Percentiles rank a stretch among this genome's conserved stretches.
These are phyloP conservation scores for Colletotrichum trifolii DNA, from an alignment of 2,329 filamentous ascomycete genomes.

Conservation along the genomic window DNA sequence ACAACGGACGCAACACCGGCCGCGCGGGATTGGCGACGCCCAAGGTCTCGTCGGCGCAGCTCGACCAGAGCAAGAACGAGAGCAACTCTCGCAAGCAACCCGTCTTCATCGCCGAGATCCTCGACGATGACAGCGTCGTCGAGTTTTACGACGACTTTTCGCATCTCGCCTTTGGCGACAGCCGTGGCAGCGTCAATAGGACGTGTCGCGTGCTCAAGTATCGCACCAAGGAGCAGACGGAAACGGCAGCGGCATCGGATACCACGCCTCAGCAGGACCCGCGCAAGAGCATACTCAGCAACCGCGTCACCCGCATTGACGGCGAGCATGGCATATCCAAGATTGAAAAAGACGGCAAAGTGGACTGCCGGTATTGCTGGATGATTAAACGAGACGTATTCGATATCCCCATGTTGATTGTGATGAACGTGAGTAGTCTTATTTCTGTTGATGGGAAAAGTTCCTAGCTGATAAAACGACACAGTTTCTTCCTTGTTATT, in stretches of 20 bases:
- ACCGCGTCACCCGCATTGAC: slow-evolving; percentile 70
- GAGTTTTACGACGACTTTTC: slow-evolving; percentile 98
- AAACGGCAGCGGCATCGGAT: slow-evolving; percentile 42
- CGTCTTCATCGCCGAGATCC: slow-evolving; percentile 89
- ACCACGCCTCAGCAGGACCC: slow-evolving; percentile 58
- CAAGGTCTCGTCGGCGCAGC: slow-evolving; percentile 57
- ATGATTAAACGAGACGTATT: slow-evolving; percentile 96
- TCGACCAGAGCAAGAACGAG: slow-evolving; percentile 51
- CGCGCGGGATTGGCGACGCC: slow-evolving; percentile 62
- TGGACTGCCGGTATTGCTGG: slow-evolving; percentile 97
- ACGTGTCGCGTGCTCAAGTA: slow-evolving; percentile 92
- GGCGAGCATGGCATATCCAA: slow-evolving; percentile 83
- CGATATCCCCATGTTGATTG: slow-evolving; percentile 98
- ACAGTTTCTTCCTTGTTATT: slow-evolving; percentile 70
- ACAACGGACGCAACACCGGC: slow-evolving; percentile 54
- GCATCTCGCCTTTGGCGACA: slow-evolving; percentile 90
- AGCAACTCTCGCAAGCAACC: slow-evolving; percentile 71
- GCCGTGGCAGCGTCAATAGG: slow-evolving; percentile 83
- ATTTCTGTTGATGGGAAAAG: neutral
- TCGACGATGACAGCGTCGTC: slow-evolving; percentile 93
- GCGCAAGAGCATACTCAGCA: slow-evolving; percentile 64
- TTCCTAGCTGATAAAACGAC: slow-evolving; percentile 13
- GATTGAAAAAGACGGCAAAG: slow-evolving; percentile 87
- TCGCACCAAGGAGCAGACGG: slow-evolving; percentile 73
- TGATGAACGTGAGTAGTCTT: slow-evolving; percentile 86